phyloP scores from a whole-genome alignment of 805 yeast species.

The Wickerhamomyces strasburgensis region DNA sequence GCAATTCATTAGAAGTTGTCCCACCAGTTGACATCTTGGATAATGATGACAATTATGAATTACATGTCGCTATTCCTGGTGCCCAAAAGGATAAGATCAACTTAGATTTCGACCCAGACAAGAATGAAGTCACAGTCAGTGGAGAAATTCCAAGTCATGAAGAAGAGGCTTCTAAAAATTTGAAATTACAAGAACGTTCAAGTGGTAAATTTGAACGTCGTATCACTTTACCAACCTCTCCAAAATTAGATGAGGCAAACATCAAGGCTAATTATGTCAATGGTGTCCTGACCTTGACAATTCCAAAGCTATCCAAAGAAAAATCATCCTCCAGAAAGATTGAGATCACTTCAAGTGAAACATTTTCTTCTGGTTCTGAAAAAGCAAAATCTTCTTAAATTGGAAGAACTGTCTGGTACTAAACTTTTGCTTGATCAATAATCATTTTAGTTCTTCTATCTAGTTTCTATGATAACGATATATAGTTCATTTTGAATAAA shows the following conservation, averaged over 20 bases:
- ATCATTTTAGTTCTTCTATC: background rate
- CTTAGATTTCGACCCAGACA: constrained; percentile 42
- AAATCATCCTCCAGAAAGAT: constrained; percentile 24
- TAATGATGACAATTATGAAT: constrained; percentile 34
- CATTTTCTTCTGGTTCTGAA: constrained; percentile 11
- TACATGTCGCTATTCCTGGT: constrained; percentile 45
- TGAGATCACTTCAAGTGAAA: constrained; percentile 26
- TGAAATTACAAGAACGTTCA: constrained; percentile 31
- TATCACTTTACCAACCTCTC: constrained; percentile 34
- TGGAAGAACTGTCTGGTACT: no score
- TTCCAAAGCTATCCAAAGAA: constrained; percentile 35
- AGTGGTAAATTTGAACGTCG: constrained; percentile 39
- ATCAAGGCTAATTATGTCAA: constrained; percentile 41
- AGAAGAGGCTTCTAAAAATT: constrained; percentile 22
- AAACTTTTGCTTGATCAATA: no score
- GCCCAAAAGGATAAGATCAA: constrained; percentile 39
- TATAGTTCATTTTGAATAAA: no score
- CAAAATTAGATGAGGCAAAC: constrained; percentile 37
- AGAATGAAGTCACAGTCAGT: constrained; percentile 36
- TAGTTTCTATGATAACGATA: no score
- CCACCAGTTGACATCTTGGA: constrained; percentile 47
- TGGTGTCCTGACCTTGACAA: constrained; percentile 38
- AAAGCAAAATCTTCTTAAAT: background rate
- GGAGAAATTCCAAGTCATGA: constrained; percentile 37
- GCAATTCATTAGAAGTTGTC: constrained; percentile 19